Evolutionary conservation across 2,329 filamentous ascomycete genomes (phyloP), one percentile per base, ranked within the genome.

Genomic region (Pseudogymnoascus sp.): DNA sequence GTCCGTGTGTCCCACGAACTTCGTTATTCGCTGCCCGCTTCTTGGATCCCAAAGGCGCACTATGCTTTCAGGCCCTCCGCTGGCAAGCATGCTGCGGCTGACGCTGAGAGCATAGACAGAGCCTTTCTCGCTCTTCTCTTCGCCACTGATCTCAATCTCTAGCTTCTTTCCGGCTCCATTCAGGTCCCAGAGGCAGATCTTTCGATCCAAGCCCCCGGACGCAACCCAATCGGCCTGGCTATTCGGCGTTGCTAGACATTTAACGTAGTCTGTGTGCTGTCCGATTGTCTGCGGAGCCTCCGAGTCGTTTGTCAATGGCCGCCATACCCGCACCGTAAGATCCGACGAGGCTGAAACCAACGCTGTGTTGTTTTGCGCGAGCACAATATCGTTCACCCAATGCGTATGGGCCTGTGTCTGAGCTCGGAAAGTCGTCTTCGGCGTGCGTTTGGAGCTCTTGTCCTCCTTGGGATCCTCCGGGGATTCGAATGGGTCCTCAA

Each of bases 1-100:
- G 79, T 96, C 93, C 18, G 93, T 96, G 74, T 99, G 95, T 4
- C 95, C 95, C 21, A 97, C 91, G 68, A 99, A 93, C 75, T 97
- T 97, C 67, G 93, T 97, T 64, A 97, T 89, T 66, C 90, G 85
- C 77, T 95, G 91, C 63, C 93, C 93, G 8, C 91, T 89, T 70
- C 89, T 87, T 59, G 91, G 86, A 75, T 99, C 95, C 89, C 96
- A 97, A 12, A 99, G 80, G 62, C 95, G 85, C 36, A 97, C 90
- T 46, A 92, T 91, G 72, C 91, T 95, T 77, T 99, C 95, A 0
- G 95, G 95, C 0, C 95, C 95, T 64, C 95, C 95, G 72, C 91
- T 96, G 34, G 93, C 95, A 62, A 99, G 81, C 63, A 99, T 86
- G 65, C 84, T 90, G 60, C 88, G 87, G 56, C 88, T 90, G 1